Conservation (phyloP, 1,139 yeast species). For the Lodderomyces elongisporus region DNA sequence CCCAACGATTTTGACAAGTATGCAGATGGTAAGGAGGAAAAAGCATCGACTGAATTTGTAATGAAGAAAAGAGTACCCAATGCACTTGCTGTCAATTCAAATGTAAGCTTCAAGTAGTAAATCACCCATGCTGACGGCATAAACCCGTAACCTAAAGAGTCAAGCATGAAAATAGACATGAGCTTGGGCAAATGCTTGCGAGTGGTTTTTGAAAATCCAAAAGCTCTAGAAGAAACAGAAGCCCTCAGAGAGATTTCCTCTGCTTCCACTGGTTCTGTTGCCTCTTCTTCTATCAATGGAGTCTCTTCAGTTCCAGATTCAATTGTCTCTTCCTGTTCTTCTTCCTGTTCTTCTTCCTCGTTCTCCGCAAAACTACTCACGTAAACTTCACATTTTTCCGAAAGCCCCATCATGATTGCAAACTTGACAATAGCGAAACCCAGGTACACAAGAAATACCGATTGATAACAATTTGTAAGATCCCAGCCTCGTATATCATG, state of each 20-base stretch:
- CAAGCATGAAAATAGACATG: conserved; percentile 58
- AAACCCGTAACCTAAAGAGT: conserved; percentile 83
- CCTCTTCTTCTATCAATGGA: conserved; percentile 7
- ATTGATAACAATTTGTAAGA: conserved; percentile 46
- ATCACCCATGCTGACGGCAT: conserved; percentile 88
- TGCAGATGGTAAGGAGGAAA: conserved; percentile 38
- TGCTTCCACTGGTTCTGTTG: conserved; percentile 4
- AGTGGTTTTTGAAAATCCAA: conserved; percentile 28
- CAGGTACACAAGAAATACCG: conserved; percentile 56
- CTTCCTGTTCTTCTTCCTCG: not conserved
- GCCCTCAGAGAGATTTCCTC: no score
- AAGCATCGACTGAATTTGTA: conserved; percentile 24
- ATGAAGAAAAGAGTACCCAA: conserved; percentile 55
- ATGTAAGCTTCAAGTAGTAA: conserved; percentile 56
- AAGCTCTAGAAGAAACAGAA: no score
- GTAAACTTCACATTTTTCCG: conserved; percentile 49
- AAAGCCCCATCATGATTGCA: conserved; percentile 47
- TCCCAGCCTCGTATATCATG: conserved; percentile 27
- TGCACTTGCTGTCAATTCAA: conserved; percentile 35
- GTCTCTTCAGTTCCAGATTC: conserved; percentile 5
- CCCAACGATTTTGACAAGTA: conserved; percentile 63
- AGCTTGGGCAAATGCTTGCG: conserved; percentile 34
- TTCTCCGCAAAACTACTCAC: conserved; percentile 1
- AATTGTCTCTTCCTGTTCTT: not conserved
- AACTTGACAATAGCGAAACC: conserved; percentile 53